Evolutionary conservation across 2,329 filamentous ascomycete species (phyloP).

Genomic region (Zarea fungicola): DNA sequence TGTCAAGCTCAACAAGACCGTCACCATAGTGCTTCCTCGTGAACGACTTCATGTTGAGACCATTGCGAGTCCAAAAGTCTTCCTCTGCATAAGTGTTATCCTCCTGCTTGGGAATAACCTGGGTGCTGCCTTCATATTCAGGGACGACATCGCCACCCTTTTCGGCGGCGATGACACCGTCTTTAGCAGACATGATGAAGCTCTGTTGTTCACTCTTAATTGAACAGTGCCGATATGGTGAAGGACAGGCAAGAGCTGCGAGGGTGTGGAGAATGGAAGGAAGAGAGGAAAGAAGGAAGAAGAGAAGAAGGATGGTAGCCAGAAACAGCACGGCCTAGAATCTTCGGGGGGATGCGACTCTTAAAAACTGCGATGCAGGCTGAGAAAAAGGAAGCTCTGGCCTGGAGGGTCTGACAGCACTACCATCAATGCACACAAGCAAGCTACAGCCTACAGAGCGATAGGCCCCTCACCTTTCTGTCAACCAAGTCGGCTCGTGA

Average conservation of each 20-base stretch:
- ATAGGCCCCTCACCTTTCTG: not conserved
- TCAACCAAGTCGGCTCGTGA: slow-evolving; percentile 10
- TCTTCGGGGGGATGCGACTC: slow-evolving; percentile 4
- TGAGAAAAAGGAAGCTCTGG: slow-evolving; percentile 4
- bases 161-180: slow-evolving; percentile 14
- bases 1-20: slow-evolving; percentile 34
- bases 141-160: slow-evolving; percentile 15
- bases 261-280: not conserved
- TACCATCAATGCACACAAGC: slow-evolving; percentile 5
- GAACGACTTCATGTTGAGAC: slow-evolving; percentile 32
- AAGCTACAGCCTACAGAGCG: not conserved
- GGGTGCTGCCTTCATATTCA: slow-evolving; percentile 10
- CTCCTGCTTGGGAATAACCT: slow-evolving; percentile 14
- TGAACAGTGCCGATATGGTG: not conserved
- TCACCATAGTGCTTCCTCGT: slow-evolving; percentile 27
- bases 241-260: not conserved
- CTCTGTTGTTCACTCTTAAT: not conserved
- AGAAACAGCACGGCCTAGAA: not conserved
- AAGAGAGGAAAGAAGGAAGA: not conserved
- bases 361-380: slow-evolving; percentile 9
- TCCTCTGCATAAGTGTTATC: slow-evolving; percentile 20
- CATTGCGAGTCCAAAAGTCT: slow-evolving; percentile 30
- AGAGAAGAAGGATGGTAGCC: not conserved
- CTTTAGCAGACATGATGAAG: slow-evolving; percentile 12
- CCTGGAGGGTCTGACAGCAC: slow-evolving; percentile 10